A percentile compares a stretch with the other conserved stretches of the same genome.
Conservation (phyloP, 2,329 filamentous ascomycete species). For the Mariannaea elegans region DNA sequence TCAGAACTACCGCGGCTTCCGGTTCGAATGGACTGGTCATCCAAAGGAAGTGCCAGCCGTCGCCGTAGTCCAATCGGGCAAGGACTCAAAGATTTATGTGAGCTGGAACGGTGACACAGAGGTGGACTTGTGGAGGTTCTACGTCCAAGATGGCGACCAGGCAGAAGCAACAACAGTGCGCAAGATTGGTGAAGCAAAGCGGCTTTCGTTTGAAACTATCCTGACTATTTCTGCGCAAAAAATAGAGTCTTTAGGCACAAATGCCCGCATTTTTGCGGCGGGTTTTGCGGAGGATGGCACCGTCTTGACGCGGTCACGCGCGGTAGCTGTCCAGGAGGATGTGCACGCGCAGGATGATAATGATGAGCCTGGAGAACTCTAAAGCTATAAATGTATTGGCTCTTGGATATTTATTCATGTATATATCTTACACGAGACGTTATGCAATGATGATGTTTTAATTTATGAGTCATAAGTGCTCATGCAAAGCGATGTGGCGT, state of each 20-base stretch:
- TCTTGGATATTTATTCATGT: neutral
- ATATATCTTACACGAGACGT: conserved; percentile 11
- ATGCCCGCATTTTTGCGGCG: conserved; percentile 18
- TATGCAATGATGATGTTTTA: conserved; percentile 18
- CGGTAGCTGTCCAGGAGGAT: conserved; percentile 10
- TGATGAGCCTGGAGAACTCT: conserved; percentile 14
- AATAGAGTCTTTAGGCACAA: neutral
- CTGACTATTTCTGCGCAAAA: neutral
- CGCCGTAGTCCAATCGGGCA: conserved; percentile 26
- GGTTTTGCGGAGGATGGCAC: conserved; percentile 16
- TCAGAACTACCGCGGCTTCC: conserved; percentile 64
- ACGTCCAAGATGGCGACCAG: conserved; percentile 10
- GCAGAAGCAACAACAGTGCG: conserved; percentile 11
- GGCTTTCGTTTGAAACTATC: conserved; percentile 22
- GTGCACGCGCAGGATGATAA: neutral
- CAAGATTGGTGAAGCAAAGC: conserved; percentile 11
- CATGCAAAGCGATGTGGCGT: neutral
- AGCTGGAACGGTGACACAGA: conserved; percentile 30
- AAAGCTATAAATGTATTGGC: neutral
- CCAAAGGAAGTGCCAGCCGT: conserved; percentile 46
- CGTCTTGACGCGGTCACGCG: conserved; percentile 7
- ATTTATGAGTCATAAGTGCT: conserved; percentile 4
- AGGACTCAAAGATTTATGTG: conserved; percentile 13
- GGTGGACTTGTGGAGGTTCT: conserved; percentile 26
- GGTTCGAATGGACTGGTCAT: conserved; percentile 60